Base-by-base conservation (phyloP, 208 protist species). In the Trypanosoma congolense region DNA sequence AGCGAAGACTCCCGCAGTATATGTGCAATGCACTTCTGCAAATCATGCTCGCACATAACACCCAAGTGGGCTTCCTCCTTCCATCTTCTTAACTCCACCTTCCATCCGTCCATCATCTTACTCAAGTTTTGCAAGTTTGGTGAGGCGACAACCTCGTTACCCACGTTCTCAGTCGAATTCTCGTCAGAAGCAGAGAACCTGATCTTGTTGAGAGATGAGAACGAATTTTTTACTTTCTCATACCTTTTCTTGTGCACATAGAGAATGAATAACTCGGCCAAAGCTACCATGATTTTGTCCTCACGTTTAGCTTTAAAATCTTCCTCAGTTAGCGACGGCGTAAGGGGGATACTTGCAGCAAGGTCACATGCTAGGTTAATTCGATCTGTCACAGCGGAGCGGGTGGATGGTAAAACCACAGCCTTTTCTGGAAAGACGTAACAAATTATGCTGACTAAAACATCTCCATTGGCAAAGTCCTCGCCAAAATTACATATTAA, bases 381-480 rank as follows among this genome's bases (percentile, higher is more conserved):
- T 25, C 82, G 68, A 8, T 80, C 69, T 47, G 73, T 59, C 2
- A 54, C 52, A 36, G 75, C 70, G 24, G 65, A 66, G 16, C 73
- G 55, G 24, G 56, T 52, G 26, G 72, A 58, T 40, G 56, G 40
- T 14, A 58, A 31, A 36, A 70, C 43, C 18, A 64, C 50, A 2
- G 59, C 51, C 3, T 48, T 38, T 14, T 80, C 66, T 12, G 77
- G 63, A 46, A 83, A 88, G 4, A 90, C 80, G 30, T 77, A 45
- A 36, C 70, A 50, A 28, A 93, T 56, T 4, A 93, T 8, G 24
- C 65, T 45, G 16, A 72, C 55, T 55, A 80, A 89, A 10, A 53
- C 70, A 43, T 87, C 80, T 4, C 87, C 87, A 49, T 61, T 72
- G 2, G 65, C 61, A 52, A 93, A 93, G 69, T 90, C 82, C 16